Percentiles rank a stretch among this genome's conserved stretches.
phyloP scores from a whole-genome alignment of 1,284 basidiomycete genomes.

The Gomphus bonarii region DNA sequence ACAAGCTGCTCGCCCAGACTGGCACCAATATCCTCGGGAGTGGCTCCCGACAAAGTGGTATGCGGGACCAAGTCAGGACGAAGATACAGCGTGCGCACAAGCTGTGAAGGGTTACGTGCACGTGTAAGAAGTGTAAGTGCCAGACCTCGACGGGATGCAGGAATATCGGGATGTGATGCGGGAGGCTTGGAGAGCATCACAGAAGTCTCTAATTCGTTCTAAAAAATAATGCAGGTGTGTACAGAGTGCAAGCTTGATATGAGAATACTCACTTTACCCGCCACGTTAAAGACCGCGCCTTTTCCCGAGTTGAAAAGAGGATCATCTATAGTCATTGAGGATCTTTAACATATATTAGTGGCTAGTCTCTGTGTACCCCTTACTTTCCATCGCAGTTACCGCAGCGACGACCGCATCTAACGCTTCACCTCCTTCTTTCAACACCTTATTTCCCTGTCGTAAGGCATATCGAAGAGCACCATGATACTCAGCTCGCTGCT shows the following conservation, averaged over 20 bases:
- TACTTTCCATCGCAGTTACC: conserved; percentile 64
- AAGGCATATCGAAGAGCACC: conserved; percentile 44
- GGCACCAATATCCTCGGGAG: conserved; percentile 51
- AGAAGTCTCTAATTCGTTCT: conserved; percentile 76
- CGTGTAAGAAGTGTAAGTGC: conserved; percentile 57
- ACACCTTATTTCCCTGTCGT: conserved; percentile 49
- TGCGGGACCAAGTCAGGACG: conserved; percentile 50
- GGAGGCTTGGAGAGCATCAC: conserved; percentile 72
- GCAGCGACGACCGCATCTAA: conserved; percentile 77
- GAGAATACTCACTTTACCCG: conserved; percentile 47
- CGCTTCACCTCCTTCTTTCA: conserved; percentile 60
- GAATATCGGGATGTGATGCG: conserved; percentile 47
- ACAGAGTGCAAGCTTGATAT: neutral
- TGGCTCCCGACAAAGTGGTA: conserved; percentile 55
- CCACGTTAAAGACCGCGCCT: conserved; percentile 73
- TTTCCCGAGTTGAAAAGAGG: conserved; percentile 71
- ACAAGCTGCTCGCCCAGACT: conserved; percentile 47
- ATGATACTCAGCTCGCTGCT: conserved; percentile 49
- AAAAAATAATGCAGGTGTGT: neutral
- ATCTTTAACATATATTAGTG: neutral
- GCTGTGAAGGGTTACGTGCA: conserved; percentile 63
- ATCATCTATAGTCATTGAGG: conserved; percentile 36
- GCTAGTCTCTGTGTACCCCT: conserved; percentile 7
- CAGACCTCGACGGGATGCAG: conserved; percentile 46
- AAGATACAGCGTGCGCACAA: conserved; percentile 62